phyloP scores from a whole-genome alignment of 768 basidiomycete species.

The Trametes villosa region DNA sequence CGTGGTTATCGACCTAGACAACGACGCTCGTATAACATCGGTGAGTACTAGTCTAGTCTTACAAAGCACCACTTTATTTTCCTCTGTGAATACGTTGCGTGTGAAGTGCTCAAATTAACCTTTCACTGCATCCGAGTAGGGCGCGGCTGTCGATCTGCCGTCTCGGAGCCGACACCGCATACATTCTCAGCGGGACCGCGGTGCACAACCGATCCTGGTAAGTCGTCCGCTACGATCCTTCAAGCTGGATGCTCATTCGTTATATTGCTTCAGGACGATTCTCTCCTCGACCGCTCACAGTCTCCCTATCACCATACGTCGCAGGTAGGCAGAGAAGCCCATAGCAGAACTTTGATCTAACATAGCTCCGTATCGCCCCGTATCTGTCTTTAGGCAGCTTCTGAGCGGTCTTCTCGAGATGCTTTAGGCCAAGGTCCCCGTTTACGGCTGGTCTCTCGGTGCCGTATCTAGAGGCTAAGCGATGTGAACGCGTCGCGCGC shows the following conservation, averaged over 20 bases:
- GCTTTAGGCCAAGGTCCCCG: not conserved
- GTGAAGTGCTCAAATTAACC: no score
- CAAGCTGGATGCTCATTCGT: not conserved
- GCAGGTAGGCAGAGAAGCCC: not conserved
- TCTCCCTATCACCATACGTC: no score
- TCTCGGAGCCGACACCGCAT: not conserved
- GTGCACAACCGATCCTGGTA: not conserved
- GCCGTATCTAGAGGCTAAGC: not conserved
- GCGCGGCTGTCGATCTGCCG: not conserved
- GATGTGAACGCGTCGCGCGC: constrained; percentile 7
- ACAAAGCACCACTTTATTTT: no score
- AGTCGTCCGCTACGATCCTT: not conserved
- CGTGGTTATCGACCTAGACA: no score
- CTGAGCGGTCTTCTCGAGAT: not conserved
- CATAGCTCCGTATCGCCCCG: constrained; percentile 1
- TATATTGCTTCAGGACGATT: no score
- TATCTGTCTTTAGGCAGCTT: constrained; percentile 1
- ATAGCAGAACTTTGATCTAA: not conserved
- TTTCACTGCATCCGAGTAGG: not conserved
- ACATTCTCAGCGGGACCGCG: not conserved
- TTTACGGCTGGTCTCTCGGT: not conserved
- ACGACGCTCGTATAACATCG: no score
- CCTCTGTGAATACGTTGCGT: no score
- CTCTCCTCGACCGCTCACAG: no score
- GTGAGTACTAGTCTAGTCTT: no score